Conservation (phyloP, 257 asterid genomes). For the Solanum lycopersicoides region DNA sequence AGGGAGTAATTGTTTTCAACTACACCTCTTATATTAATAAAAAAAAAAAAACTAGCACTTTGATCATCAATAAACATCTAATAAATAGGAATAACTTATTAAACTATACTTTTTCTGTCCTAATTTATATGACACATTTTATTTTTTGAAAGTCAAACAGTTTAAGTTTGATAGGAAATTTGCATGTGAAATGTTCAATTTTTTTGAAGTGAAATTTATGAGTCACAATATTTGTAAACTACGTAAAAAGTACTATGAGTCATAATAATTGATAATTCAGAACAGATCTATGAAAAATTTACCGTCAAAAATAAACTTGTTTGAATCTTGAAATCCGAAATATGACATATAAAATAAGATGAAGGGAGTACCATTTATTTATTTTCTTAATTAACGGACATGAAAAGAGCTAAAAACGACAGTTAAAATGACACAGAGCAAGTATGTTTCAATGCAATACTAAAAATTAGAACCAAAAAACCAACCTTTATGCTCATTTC, state of each 20-base stretch:
- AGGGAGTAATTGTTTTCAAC: neutral
- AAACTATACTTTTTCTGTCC: neutral
- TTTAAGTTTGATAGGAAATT: no score
- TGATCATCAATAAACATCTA: neutral
- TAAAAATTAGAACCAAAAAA: neutral
- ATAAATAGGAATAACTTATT: neutral
- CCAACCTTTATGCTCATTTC: neutral
- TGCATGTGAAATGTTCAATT: no score
- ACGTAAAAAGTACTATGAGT: no score
- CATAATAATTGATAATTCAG: no score
- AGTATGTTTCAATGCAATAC: neutral
- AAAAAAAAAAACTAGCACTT: neutral
- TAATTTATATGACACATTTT: no score
- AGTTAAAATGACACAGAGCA: neutral
- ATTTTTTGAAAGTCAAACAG: fast-evolving
- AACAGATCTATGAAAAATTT: no score
- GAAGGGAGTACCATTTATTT: neutral
- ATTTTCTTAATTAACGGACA: neutral
- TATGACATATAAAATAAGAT: fast-evolving
- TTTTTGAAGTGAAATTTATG: no score
- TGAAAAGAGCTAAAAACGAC: neutral
- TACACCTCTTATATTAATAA: neutral
- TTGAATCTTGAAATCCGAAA: no score
- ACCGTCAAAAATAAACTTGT: no score
- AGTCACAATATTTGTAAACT: no score